A percentile compares a stretch with the other conserved stretches of the same genome.
Conservation (phyloP, 257 asterid species). For the Scutellaria barbata region DNA sequence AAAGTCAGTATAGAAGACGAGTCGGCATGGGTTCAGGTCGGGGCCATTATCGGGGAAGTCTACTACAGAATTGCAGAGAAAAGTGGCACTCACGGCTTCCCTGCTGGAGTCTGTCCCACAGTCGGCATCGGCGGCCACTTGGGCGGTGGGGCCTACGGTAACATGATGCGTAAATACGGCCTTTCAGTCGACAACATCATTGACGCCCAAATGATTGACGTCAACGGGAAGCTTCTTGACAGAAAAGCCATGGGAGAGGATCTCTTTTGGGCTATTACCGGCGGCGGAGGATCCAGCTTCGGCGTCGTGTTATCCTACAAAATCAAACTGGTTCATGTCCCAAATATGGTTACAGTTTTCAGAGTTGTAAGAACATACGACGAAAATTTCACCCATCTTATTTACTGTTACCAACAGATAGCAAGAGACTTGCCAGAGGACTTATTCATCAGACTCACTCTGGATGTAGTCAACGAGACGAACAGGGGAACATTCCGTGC, state of each 20-base stretch:
- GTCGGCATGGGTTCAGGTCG: slow-evolving; percentile 52
- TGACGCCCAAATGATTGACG: slow-evolving; percentile 54
- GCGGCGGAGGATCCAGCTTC: slow-evolving; percentile 60
- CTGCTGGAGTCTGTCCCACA: slow-evolving; percentile 64
- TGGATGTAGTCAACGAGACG: slow-evolving; percentile 42
- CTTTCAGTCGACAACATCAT: slow-evolving; percentile 57
- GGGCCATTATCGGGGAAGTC: slow-evolving; percentile 58
- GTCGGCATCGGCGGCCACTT: slow-evolving; percentile 67
- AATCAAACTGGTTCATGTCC: slow-evolving; percentile 47
- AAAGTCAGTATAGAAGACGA: slow-evolving; percentile 40
- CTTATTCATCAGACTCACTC: slow-evolving; percentile 42
- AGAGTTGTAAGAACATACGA: slow-evolving; percentile 35
- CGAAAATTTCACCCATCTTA: slow-evolving; percentile 40
- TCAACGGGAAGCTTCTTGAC: slow-evolving; percentile 47
- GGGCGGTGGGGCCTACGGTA: slow-evolving; percentile 61
- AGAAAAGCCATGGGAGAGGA: slow-evolving; percentile 62
- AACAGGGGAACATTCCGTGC: slow-evolving; percentile 49
- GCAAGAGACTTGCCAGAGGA: slow-evolving; percentile 44
- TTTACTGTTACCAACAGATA: slow-evolving; percentile 42
- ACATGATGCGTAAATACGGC: slow-evolving; percentile 61
- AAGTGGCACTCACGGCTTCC: slow-evolving; percentile 46
- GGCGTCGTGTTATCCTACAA: slow-evolving; percentile 57
- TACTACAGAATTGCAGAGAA: slow-evolving; percentile 49
- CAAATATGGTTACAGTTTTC: slow-evolving; percentile 41
- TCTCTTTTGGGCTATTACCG: slow-evolving; percentile 64